phyloP scores from a whole-genome alignment of 2,329 filamentous ascomycete genomes.

The Monilinia fructicola region DNA sequence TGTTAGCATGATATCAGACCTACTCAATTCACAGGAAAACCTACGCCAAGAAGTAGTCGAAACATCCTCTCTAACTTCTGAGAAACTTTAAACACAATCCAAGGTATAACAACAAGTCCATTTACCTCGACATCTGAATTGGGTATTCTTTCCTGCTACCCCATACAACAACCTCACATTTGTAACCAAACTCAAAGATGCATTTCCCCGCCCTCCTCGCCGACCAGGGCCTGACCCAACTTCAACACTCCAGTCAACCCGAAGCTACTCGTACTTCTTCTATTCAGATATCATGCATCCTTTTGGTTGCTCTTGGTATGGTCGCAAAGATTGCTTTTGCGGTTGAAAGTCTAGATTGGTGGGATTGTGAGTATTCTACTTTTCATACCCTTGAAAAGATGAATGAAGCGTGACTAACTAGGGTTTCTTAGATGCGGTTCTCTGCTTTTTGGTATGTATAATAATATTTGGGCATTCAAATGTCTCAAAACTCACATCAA shows the following conservation, averaged over 20 bases:
- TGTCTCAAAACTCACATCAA: background rate
- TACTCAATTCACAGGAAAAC: background rate
- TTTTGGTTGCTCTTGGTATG: conserved; percentile 1
- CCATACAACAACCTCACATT: background rate
- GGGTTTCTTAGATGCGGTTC: background rate
- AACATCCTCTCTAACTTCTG: background rate
- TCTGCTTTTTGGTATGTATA: conserved; percentile 10
- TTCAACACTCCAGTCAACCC: conserved; percentile 2
- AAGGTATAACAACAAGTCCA: conserved; percentile 5
- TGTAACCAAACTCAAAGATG: conserved; percentile 1
- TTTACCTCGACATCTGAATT: background rate
- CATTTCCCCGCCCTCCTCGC: conserved; percentile 18
- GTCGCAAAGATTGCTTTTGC: background rate
- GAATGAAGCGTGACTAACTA: background rate
- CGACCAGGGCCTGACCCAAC: background rate
- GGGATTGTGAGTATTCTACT: conserved; percentile 3
- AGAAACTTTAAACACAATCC: background rate
- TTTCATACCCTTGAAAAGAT: background rate
- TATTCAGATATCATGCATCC: background rate
- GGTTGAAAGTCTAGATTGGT: conserved; percentile 8
- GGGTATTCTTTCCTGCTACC: conserved; percentile 1
- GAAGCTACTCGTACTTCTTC: conserved; percentile 1
- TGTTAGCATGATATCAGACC: background rate
- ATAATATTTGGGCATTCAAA: background rate
- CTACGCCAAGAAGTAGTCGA: background rate